Base-by-base conservation (phyloP, 2,329 filamentous ascomycete genomes). In the Aaosphaeria pasadenensis region DNA sequence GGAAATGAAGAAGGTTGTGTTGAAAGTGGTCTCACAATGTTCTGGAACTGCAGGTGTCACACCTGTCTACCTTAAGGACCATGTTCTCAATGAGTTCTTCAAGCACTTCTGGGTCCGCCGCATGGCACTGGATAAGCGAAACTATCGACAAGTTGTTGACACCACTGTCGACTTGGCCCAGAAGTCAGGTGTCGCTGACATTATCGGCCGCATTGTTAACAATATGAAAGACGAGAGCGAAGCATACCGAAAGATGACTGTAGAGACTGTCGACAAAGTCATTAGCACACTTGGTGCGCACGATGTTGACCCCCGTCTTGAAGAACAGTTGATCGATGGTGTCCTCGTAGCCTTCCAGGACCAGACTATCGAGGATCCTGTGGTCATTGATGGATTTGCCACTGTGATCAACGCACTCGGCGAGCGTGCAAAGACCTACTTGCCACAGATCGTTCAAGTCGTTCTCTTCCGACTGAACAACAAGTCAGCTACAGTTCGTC, bases 1-100 rank as follows among this genome's bases (percentile, higher is more conserved):
- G 71, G 94, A 99, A 72, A 99, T 99, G 94, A 99, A 97, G 76
- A 99, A 99, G 76, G 94, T 99, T 1, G 94, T 99, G 6, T 77
- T 99, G 49, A 97, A 97, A 73, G 94, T 99, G 30, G 85, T 99
- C 11, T 96, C 91, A 13, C 94, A 99, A 66, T 97, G 94, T 66
- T 89, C 94, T 6, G 87, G 87, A 58, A 97, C 92, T 2, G 88
- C 95, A 64, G 94, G 94, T 74, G 94, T 99, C 30, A 97, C 94
- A 32, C 88, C 91, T 33, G 88, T 86, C 36, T 99, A 97, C 64
- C 80, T 99, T 38, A 97, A 96, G 71, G 91, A 97, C 65, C 88
- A 95, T 53, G 91, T 99, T 6, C 78, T 99, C 36, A 86, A 89
- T 57, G 94, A 97, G 52, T 99, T 99, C 68, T 99, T 99, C 78